Conservation (phyloP, 108 stramenopile species). For the Skeletonema marinoi region DNA sequence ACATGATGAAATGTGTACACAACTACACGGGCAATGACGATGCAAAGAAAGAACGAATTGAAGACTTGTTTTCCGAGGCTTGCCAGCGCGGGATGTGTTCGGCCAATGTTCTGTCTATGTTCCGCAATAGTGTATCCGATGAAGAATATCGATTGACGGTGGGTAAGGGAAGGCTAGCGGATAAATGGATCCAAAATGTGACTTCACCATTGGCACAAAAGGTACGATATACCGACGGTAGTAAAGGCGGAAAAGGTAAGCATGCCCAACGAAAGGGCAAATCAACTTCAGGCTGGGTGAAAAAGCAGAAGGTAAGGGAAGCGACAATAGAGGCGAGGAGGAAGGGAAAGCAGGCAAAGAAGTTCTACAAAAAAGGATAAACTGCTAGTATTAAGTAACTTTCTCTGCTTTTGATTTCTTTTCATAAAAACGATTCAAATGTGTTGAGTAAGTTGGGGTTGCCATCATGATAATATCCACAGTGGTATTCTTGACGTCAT, state of each 20-base stretch:
- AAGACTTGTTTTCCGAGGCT: conserved; percentile 48
- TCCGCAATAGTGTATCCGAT: conserved; percentile 36
- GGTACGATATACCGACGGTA: conserved; percentile 53
- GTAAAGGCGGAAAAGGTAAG: conserved; percentile 44
- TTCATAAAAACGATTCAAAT: conserved; percentile 66
- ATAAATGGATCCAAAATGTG: conserved; percentile 55
- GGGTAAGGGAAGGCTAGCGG: conserved; percentile 46
- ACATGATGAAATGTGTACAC: conserved; percentile 50
- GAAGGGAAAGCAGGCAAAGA: conserved; percentile 34
- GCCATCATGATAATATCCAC: conserved; percentile 48
- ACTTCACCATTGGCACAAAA: conserved; percentile 20
- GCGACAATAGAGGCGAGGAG: conserved; percentile 6
- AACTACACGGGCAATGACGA: conserved; percentile 22
- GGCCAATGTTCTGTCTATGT: conserved; percentile 31
- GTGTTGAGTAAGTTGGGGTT: conserved; percentile 53
- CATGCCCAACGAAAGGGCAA: conserved; percentile 51
- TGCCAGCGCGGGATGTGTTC: conserved; percentile 39
- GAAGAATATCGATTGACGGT: conserved; percentile 50
- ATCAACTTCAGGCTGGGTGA: conserved; percentile 51
- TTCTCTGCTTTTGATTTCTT: conserved; percentile 33
- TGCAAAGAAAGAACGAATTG: conserved; percentile 31
- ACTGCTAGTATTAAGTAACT: not conserved
- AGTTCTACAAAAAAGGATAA: conserved; percentile 23
- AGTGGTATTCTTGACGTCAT: conserved; percentile 45
- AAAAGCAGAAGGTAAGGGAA: conserved; percentile 36